Conservation (phyloP, 371 early-diverging fungal species). For the Mortierella sp. region DNA sequence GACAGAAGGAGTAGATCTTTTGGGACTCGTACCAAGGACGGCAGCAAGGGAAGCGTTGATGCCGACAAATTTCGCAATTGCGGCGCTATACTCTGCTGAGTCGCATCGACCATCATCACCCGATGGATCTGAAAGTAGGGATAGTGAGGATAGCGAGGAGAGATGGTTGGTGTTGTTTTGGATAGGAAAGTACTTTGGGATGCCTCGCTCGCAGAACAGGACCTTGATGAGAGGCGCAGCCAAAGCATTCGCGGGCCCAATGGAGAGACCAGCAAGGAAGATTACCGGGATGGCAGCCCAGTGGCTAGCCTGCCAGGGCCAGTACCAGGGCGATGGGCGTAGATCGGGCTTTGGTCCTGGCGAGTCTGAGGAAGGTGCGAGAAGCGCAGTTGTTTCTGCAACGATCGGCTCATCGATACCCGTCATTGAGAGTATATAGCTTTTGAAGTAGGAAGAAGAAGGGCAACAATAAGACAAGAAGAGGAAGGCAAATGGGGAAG, state of each 20-base stretch:
- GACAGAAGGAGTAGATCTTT: too few relatives aligned
- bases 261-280: slow-evolving; percentile 23
- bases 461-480: neutral
- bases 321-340: slow-evolving; percentile 10
- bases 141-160: neutral
- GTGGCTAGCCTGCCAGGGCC: slow-evolving; percentile 33
- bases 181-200: slow-evolving; percentile 25
- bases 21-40: slow-evolving; percentile 5
- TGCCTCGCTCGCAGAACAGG: slow-evolving; percentile 42
- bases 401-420: slow-evolving; percentile 4
- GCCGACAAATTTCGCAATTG: slow-evolving; percentile 36
- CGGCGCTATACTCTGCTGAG: slow-evolving; percentile 39
- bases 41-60: slow-evolving; percentile 15
- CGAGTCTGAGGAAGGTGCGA: neutral
- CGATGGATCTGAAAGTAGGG: neutral
- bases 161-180: slow-evolving; percentile 3
- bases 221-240: slow-evolving; percentile 15
- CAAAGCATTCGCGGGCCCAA: slow-evolving; percentile 16
- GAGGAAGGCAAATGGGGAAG: neutral
- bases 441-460: neutral
- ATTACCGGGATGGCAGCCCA: slow-evolving; percentile 40
- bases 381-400: slow-evolving; percentile 11
- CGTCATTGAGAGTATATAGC: neutral
- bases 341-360: neutral
- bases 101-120: slow-evolving; percentile 18